Conservation (phyloP, 2,329 filamentous ascomycete species). For the Phialocephala sp. region DNA sequence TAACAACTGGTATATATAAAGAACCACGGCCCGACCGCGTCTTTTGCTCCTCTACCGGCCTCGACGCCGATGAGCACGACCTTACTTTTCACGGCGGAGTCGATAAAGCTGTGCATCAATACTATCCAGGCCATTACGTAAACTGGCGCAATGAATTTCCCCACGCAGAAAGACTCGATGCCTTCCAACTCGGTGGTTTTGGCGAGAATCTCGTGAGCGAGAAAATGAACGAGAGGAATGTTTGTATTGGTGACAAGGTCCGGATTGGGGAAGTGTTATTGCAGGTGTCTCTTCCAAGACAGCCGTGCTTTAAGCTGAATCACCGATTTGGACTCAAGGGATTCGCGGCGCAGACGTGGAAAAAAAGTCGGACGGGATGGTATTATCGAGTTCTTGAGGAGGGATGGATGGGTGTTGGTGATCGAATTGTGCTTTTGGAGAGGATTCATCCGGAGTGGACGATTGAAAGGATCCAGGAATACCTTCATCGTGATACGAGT, state of each 20-base stretch:
- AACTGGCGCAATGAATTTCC: constrained; percentile 61
- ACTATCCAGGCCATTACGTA: constrained; percentile 64
- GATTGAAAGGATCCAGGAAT: constrained; percentile 66
- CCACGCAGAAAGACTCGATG: constrained; percentile 44
- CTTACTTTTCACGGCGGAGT: constrained; percentile 64
- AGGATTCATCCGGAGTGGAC: constrained; percentile 65
- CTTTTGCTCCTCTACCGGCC: constrained; percentile 46
- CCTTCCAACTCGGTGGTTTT: constrained; percentile 64
- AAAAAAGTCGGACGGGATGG: constrained; percentile 66
- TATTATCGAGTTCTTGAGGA: constrained; percentile 65
- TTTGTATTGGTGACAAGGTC: constrained; percentile 69
- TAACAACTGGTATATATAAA: constrained; percentile 58
- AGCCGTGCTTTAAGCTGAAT: constrained; percentile 73
- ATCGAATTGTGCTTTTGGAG: constrained; percentile 61
- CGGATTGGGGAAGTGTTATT: constrained; percentile 55
- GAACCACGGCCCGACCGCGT: constrained; percentile 26
- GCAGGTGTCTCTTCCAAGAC: constrained; percentile 65
- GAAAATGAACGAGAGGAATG: constrained; percentile 65
- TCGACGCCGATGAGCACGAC: constrained; percentile 66
- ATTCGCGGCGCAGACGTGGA: constrained; percentile 63
- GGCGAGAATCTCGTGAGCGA: constrained; percentile 67
- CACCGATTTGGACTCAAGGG: constrained; percentile 68
- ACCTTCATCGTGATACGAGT: constrained; percentile 58
- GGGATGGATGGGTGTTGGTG: constrained; percentile 60
- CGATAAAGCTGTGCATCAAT: constrained; percentile 65